Conservation (phyloP, 139 green algal species). For the Pseudopediastrum boryanum region DNA sequence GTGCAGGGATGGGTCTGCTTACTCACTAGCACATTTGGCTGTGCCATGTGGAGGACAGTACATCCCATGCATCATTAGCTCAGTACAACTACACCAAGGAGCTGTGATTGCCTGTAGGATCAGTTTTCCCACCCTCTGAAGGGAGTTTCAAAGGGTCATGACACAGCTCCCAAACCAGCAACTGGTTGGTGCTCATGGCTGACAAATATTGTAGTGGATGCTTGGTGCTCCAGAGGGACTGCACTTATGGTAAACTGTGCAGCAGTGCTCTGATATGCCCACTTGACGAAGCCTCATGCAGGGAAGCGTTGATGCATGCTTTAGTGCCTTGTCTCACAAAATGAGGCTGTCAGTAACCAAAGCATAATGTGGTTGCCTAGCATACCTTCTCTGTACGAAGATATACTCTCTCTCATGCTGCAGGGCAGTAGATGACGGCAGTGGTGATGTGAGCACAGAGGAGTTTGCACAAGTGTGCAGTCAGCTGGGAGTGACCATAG, state of each 20-base stretch:
- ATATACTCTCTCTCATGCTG: not conserved
- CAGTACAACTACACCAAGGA: not conserved
- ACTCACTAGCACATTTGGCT: too few relatives aligned
- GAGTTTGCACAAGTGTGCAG: conserved; percentile 53
- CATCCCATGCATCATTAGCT: not conserved
- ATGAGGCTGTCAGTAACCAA: not conserved
- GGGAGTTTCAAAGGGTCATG: too few relatives aligned
- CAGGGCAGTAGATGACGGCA: conserved; percentile 63
- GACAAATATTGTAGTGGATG: too few relatives aligned
- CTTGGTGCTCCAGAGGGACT: too few relatives aligned
- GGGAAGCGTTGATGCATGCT: not conserved
- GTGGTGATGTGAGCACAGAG: conserved; percentile 49
- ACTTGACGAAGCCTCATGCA: not conserved
- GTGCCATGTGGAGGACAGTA: too few relatives aligned
- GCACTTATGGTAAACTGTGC: not conserved
- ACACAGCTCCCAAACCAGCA: too few relatives aligned
- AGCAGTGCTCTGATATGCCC: not conserved
- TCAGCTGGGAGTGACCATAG: conserved; percentile 45
- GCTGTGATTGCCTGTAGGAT: too few relatives aligned
- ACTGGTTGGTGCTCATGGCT: too few relatives aligned
- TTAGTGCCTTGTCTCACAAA: not conserved
- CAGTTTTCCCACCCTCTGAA: too few relatives aligned
- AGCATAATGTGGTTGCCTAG: not conserved
- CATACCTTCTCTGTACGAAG: not conserved
- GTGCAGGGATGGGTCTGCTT: too few relatives aligned